These are phyloP conservation scores for Phaeosphaeria sp. DNA, from an alignment of 2,329 filamentous ascomycete species.

Conservation along the genomic window DNA sequence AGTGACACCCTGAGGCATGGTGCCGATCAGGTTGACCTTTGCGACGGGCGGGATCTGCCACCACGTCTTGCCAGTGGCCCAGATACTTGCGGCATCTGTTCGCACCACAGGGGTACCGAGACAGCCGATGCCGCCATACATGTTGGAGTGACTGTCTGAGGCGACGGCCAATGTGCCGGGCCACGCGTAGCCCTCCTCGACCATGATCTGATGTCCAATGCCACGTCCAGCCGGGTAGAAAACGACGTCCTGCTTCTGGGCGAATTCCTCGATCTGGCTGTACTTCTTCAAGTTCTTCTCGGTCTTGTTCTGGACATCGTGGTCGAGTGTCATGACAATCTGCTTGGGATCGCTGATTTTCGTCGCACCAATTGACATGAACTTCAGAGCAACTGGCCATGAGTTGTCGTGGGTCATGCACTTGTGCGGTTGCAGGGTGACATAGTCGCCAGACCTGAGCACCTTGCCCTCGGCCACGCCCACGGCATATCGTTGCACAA, in stretches of 20 bases:
- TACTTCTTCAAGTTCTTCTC: conserved; percentile 86
- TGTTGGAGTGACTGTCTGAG: conserved; percentile 78
- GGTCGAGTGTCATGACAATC: conserved; percentile 83
- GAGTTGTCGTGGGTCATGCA: conserved; percentile 91
- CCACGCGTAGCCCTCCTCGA: conserved; percentile 86
- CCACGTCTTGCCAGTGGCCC: conserved; percentile 84
- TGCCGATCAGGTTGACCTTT: conserved; percentile 77
- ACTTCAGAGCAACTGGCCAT: conserved; percentile 78
- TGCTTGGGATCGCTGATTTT: conserved; percentile 75
- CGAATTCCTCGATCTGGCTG: conserved; percentile 80
- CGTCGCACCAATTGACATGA: conserved; percentile 81
- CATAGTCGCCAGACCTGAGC: conserved; percentile 82
- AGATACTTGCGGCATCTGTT: conserved; percentile 86
- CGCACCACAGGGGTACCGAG: conserved; percentile 83
- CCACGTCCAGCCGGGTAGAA: conserved; percentile 80
- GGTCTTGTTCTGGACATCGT: conserved; percentile 85
- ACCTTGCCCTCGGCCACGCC: conserved; percentile 76
- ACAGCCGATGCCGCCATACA: conserved; percentile 81
- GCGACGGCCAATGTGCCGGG: conserved; percentile 84
- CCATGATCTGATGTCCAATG: conserved; percentile 92
- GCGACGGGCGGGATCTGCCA: conserved; percentile 87
- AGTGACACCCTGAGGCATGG: conserved; percentile 78
- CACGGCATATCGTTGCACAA: conserved; percentile 82
- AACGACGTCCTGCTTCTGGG: conserved; percentile 74
- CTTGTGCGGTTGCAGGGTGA: conserved; percentile 73